Evolutionary conservation across 78 protist genomes (phyloP).

Genomic region (Chrysochromulina parva): DNA sequence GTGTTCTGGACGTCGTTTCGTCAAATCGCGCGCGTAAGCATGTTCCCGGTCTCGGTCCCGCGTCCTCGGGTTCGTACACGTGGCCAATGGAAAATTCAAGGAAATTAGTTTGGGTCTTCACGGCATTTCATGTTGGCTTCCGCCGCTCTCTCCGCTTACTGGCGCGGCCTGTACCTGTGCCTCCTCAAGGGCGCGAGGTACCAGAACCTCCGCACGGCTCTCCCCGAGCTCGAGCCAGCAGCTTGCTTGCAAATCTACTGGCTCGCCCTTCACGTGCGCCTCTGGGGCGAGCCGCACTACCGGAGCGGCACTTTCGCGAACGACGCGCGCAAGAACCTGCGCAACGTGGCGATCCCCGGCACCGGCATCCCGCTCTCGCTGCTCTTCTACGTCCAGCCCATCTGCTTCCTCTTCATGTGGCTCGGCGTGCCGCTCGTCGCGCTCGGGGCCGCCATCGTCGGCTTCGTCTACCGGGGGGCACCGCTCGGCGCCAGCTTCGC

Average conservation of each 20-base stretch:
- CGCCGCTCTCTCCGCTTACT: background rate
- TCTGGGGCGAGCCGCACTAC: constrained; percentile 30
- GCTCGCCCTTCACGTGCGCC: background rate
- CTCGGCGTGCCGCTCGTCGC: background rate
- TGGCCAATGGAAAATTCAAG: too few relatives aligned
- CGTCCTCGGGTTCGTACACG: too few relatives aligned
- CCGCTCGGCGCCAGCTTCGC: background rate
- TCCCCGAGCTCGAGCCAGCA: background rate
- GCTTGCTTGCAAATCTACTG: background rate
- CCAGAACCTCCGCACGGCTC: background rate
- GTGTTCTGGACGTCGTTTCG: too few relatives aligned
- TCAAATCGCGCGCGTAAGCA: too few relatives aligned
- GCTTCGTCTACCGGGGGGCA: background rate
- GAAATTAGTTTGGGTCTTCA: too few relatives aligned
- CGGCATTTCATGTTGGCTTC: too few relatives aligned
- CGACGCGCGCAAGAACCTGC: constrained; percentile 31
- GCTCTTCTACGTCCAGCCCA: background rate
- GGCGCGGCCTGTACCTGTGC: background rate
- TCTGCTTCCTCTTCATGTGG: background rate
- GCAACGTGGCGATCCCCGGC: constrained; percentile 35
- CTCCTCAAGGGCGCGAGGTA: background rate
- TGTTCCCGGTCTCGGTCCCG: too few relatives aligned
- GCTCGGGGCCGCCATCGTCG: background rate
- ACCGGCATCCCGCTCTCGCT: constrained; percentile 32
- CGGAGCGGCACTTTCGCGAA: background rate